phyloP scores from a whole-genome alignment of 2,329 filamentous ascomycete species.

The Sphaerulina musiva region DNA sequence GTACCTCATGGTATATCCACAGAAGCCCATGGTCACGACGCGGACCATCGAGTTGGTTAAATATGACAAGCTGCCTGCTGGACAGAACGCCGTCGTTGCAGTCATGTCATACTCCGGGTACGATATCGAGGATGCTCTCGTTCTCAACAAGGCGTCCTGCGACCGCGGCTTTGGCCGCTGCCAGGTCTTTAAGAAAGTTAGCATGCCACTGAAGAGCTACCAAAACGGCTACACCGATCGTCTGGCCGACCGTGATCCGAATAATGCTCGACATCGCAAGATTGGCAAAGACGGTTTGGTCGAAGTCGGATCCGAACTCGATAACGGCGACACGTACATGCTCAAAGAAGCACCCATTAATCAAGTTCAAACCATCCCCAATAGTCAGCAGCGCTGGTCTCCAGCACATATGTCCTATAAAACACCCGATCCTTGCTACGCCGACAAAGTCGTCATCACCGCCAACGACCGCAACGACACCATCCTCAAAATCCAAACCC shows the following conservation, averaged over 20 bases:
- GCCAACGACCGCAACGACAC: slow-evolving; percentile 79
- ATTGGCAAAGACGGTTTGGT: slow-evolving; percentile 85
- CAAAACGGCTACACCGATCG: slow-evolving; percentile 65
- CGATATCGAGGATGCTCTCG: slow-evolving; percentile 97
- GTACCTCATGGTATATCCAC: slow-evolving; percentile 95
- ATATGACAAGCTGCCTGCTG: slow-evolving; percentile 94
- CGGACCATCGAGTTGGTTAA: slow-evolving; percentile 94
- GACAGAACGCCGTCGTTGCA: slow-evolving; percentile 93
- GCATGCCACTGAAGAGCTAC: slow-evolving; percentile 79
- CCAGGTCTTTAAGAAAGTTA: slow-evolving; percentile 95
- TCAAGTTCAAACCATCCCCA: slow-evolving; percentile 49
- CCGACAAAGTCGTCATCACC: slow-evolving; percentile 94
- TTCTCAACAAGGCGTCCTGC: slow-evolving; percentile 91
- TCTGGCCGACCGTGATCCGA: slow-evolving; percentile 53
- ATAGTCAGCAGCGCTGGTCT: slow-evolving; percentile 28
- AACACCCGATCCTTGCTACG: slow-evolving; percentile 59
- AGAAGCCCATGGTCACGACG: slow-evolving; percentile 94
- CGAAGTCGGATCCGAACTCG: slow-evolving; percentile 73
- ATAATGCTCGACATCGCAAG: slow-evolving; percentile 53
- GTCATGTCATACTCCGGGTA: slow-evolving; percentile 99
- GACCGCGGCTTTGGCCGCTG: slow-evolving; percentile 94
- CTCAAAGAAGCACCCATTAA: slow-evolving; percentile 84
- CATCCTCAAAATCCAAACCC: slow-evolving; percentile 87
- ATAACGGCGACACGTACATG: slow-evolving; percentile 75
- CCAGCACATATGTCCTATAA: slow-evolving; percentile 56